Base-by-base conservation (phyloP, 345 rosid genomes). In the Stellera chamaejasme region DNA sequence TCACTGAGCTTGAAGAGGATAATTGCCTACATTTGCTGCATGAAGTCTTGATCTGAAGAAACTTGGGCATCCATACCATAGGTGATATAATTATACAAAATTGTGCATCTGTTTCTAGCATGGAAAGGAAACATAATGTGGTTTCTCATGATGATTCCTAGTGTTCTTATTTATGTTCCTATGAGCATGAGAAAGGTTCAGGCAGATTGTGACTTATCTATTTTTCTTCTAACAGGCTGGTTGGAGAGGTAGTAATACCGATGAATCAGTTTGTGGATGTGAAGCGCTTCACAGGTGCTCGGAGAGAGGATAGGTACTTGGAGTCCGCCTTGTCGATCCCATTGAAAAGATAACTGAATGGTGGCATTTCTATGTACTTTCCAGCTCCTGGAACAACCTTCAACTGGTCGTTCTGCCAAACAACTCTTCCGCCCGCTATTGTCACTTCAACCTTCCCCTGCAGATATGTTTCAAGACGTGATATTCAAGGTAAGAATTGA, bases 381-480 rank as follows among this genome's bases (percentile, higher is more conserved):
- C 97, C 97, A 54, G 80, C 67, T 50, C 95, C 92, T 54, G 82
- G 83, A 58, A 60, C 73, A 19, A 82, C 96, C 66, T 80, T 83
- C 43, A 89, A 78, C 61, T 83, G 85, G 49, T 83, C 72, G 48
- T 89, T 84, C 72, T 81, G 75, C 99, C 97, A 93, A 19, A 79
- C 96, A 9, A 89, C 73, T 71, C 78, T 66, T 70, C 99, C 97
- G 65, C 97, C 80, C 6, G 84, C 85, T 48, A 93, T 89, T 11
- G 97, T 89, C 70, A 93, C 97, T 70, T 93, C 97, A 66, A 87
- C 87, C 58, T 87, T 93, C 27, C 97, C 99, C 99, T 86, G 75
- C 42, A 48, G 63, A 62, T 52, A 27, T 54, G 43, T 16, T 49
- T 46, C 50, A 51, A 27, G 42, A 67, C 4, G 5, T 32, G 5